These are phyloP conservation scores for Poronia punctata DNA, from an alignment of 495 filamentous ascomycete genomes.

Conservation along the genomic window DNA sequence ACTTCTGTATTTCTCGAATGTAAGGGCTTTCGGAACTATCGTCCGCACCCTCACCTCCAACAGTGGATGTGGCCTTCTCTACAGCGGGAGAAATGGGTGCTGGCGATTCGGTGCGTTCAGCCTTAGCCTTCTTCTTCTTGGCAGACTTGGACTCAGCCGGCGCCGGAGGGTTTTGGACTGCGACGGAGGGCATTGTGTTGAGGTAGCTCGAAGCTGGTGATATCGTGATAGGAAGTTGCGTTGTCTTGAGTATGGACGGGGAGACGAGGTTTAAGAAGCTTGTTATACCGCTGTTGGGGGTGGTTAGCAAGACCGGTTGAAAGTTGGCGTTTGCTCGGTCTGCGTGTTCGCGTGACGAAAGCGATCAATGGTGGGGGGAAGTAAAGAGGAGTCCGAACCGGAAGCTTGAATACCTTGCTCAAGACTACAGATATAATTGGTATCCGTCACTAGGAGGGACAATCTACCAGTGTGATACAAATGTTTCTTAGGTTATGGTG, in stretches of 20 bases:
- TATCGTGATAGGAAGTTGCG: not conserved
- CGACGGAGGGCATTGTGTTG: constrained; percentile 41
- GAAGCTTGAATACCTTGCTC: too few species aligned
- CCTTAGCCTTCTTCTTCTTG: constrained; percentile 70
- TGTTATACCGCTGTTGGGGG: not conserved
- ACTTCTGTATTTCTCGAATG: constrained; percentile 84
- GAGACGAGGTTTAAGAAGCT: not conserved
- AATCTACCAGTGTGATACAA: too few species aligned
- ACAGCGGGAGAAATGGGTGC: constrained; percentile 36
- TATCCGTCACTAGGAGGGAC: too few species aligned
- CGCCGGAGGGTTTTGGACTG: constrained; percentile 45
- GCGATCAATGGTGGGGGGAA: constrained; percentile 8
- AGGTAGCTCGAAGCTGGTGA: constrained; percentile 4
- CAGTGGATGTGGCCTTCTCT: constrained; percentile 31
- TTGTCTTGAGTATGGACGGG: not conserved
- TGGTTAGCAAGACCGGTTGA: not conserved
- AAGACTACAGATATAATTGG: too few species aligned
- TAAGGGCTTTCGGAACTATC: constrained; percentile 61
- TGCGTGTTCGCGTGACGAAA: constrained; percentile 9
- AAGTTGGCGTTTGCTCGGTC: too few species aligned
- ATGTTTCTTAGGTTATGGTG: too few species aligned
- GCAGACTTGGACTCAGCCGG: constrained; percentile 53
- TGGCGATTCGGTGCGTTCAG: constrained; percentile 41
- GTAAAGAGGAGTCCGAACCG: constrained; percentile 1
- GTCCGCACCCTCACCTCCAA: constrained; percentile 40